Percentiles rank a stretch among this genome's conserved stretches.
Conservation (phyloP, 2,329 filamentous ascomycete genomes). For the Aspergillus eucalypticola region DNA sequence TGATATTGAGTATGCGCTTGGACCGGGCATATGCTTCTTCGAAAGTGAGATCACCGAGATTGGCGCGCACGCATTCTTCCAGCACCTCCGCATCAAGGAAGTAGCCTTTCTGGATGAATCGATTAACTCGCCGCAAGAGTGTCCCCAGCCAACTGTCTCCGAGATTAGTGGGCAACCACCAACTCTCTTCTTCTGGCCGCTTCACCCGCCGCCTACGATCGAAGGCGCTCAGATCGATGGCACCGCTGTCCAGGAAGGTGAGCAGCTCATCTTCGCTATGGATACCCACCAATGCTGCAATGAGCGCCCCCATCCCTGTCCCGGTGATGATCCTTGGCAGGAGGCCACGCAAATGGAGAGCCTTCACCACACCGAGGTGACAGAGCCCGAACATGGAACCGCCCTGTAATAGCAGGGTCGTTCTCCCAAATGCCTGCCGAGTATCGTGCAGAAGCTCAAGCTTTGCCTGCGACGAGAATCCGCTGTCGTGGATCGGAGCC, state of each 20-base stretch:
- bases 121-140: slow-evolving; percentile 63
- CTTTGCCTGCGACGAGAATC: slow-evolving; percentile 73
- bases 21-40: slow-evolving; percentile 87
- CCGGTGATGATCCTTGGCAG: slow-evolving; percentile 89
- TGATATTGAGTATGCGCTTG: slow-evolving; percentile 88
- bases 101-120: slow-evolving; percentile 75
- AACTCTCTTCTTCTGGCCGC: slow-evolving; percentile 5
- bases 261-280: slow-evolving; percentile 85
- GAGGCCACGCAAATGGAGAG: slow-evolving; percentile 75
- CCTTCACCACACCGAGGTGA: slow-evolving; percentile 87
- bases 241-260: slow-evolving; percentile 71
- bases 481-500: slow-evolving; percentile 49
- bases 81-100: slow-evolving; percentile 80
- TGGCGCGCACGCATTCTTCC: slow-evolving; percentile 79
- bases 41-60: slow-evolving; percentile 87
- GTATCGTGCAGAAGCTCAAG: slow-evolving; percentile 85
- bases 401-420: slow-evolving; percentile 81
- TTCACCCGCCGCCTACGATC: slow-evolving; percentile 43
- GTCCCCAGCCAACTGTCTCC: slow-evolving; percentile 55
- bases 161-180: slow-evolving; percentile 25
- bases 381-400: slow-evolving; percentile 90
- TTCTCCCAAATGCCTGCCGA: slow-evolving; percentile 82
- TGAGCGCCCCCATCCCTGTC: slow-evolving; percentile 84
- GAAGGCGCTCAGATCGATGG: slow-evolving; percentile 82
- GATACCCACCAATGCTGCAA: slow-evolving; percentile 83